A percentile compares a stretch with the other conserved stretches of the same genome.
Conservation (phyloP, 495 filamentous ascomycete species). For the Sabuloglossum arenarium region DNA sequence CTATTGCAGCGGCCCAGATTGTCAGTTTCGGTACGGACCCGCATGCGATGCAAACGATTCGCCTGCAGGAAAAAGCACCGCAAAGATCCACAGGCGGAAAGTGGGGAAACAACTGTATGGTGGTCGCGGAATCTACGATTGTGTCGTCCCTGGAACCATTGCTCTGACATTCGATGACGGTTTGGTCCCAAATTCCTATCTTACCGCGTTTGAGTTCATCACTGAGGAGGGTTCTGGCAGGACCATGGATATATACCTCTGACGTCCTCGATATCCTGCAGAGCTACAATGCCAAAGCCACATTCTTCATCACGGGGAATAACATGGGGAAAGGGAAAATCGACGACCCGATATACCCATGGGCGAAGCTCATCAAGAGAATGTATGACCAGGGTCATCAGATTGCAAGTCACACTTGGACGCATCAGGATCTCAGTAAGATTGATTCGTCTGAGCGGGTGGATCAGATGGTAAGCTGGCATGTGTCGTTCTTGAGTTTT, state of each 20-base stretch:
- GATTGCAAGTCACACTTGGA: constrained; percentile 72
- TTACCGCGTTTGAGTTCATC: too few species aligned
- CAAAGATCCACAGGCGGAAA: constrained; percentile 33
- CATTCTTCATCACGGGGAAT: constrained; percentile 63
- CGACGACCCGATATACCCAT: constrained; percentile 34
- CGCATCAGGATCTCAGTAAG: constrained; percentile 49
- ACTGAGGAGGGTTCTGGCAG: background rate
- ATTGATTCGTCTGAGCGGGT: constrained; percentile 31
- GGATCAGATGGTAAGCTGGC: constrained; percentile 30
- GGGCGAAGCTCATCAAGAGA: constrained; percentile 41
- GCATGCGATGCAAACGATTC: constrained; percentile 46
- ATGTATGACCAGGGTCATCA: constrained; percentile 58
- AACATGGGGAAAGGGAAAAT: constrained; percentile 54
- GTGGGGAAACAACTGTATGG: constrained; percentile 37
- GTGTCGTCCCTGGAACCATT: constrained; percentile 36
- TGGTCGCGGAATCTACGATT: constrained; percentile 43
- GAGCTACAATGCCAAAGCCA: constrained; percentile 43
- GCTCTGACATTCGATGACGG: constrained; percentile 69
- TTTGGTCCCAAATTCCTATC: background rate
- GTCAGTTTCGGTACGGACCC: constrained; percentile 42
- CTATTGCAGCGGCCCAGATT: constrained; percentile 50
- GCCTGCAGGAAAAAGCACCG: constrained; percentile 39
- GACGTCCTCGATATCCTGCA: constrained; percentile 50
- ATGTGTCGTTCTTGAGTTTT: too few species aligned
- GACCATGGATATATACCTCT: constrained; percentile 42